phyloP scores from a whole-genome alignment of 148 eudicot species.

The Rheum nobile region DNA sequence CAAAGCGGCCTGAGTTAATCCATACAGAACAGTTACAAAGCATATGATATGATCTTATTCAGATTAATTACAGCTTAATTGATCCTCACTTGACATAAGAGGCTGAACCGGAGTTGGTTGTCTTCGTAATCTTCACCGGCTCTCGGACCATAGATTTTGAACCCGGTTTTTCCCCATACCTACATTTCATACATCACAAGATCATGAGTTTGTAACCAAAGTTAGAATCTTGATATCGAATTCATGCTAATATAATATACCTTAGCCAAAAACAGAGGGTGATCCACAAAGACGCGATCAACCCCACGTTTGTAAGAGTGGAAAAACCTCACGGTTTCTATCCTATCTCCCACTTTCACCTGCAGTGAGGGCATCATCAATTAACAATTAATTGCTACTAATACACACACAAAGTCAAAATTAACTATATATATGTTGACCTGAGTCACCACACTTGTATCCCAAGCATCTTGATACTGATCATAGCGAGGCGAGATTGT shows the following conservation, averaged over 20 bases:
- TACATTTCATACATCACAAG: background rate
- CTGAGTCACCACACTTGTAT: slow-evolving; percentile 49
- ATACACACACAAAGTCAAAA: background rate
- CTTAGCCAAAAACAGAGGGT: slow-evolving; percentile 67
- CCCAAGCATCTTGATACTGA: slow-evolving; percentile 93
- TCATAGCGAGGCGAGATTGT: slow-evolving; percentile 77
- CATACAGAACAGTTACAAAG: background rate
- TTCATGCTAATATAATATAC: slow-evolving; percentile 12
- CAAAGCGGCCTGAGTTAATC: slow-evolving; percentile 60
- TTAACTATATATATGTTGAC: slow-evolving; percentile 13
- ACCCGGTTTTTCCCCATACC: slow-evolving; percentile 93
- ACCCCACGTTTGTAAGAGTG: slow-evolving; percentile 78
- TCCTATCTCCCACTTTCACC: slow-evolving; percentile 52
- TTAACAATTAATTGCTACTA: background rate
- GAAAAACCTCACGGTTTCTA: slow-evolving; percentile 56
- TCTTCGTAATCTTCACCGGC: slow-evolving; percentile 69
- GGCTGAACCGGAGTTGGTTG: slow-evolving; percentile 75
- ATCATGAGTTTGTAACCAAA: background rate
- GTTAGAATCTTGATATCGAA: background rate
- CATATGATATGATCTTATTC: background rate
- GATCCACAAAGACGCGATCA: slow-evolving; percentile 78
- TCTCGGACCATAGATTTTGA: slow-evolving; percentile 73
- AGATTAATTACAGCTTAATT: background rate
- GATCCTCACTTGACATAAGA: slow-evolving; percentile 50
- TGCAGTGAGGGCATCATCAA: slow-evolving; percentile 20